Evolutionary conservation across 495 filamentous ascomycete genomes (phyloP).

Genomic region (Penicillium crystallinum): DNA sequence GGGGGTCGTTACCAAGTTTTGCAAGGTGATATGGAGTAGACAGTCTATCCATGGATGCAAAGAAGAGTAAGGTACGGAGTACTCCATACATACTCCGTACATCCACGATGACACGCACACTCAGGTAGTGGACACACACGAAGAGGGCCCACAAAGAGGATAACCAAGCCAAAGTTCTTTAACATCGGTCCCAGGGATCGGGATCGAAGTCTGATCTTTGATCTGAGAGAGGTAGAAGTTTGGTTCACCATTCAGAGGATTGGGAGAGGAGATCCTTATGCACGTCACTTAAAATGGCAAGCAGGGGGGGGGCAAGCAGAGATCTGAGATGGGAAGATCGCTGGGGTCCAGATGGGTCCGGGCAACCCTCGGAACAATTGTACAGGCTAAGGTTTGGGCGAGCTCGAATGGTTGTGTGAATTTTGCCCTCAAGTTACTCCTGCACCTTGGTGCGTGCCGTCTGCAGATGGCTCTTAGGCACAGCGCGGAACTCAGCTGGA

Average conservation of each 20-base stretch:
- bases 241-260: slow-evolving; percentile 9
- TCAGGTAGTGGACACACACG: not conserved
- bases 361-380: slow-evolving; percentile 16
- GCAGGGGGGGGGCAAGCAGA: slow-evolving; percentile 5
- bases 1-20: not conserved
- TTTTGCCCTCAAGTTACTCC: slow-evolving; percentile 11
- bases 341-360: slow-evolving; percentile 11
- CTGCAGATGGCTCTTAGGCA: slow-evolving; percentile 21
- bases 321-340: not conserved
- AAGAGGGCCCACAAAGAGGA: slow-evolving; percentile 1
- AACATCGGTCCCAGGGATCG: slow-evolving; percentile 5
- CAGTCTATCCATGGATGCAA: not conserved
- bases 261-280: slow-evolving; percentile 11
- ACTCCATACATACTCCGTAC: too few relatives aligned
- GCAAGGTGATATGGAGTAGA: not conserved
- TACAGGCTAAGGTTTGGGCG: slow-evolving; percentile 6
- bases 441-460: slow-evolving; percentile 15
- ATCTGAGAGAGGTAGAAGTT: slow-evolving; percentile 9
- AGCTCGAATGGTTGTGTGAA: slow-evolving; percentile 18
- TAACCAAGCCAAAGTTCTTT: not conserved
- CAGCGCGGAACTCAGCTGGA: slow-evolving; percentile 9
- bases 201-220: slow-evolving; percentile 5
- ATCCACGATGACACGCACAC: not conserved
- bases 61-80: not conserved
- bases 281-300: slow-evolving; percentile 22